phyloP scores from a whole-genome alignment of 306 rosid species.

The Biancaea sappan region DNA sequence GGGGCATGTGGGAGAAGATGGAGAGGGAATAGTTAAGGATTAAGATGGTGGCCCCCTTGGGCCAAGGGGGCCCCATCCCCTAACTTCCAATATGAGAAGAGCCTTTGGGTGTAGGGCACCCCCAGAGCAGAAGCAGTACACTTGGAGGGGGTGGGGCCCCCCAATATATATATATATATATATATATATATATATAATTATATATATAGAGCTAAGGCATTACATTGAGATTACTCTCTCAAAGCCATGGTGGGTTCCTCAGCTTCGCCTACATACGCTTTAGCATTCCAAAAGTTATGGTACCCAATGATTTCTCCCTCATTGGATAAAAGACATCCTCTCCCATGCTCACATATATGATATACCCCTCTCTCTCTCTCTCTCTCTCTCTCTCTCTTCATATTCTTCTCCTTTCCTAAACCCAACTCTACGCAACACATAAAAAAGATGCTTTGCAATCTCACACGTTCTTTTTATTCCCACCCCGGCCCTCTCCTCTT shows the following conservation, averaged over 20 bases:
- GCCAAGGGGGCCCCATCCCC: too few relatives aligned
- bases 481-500: too few relatives aligned
- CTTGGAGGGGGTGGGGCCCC: not conserved
- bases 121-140: too few relatives aligned
- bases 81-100: slow-evolving; percentile 48
- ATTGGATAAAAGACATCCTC: slow-evolving; percentile 51
- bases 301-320: slow-evolving; percentile 54
- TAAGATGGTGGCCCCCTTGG: too few relatives aligned
- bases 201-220: too few relatives aligned
- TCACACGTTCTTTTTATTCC: not conserved
- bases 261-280: slow-evolving; percentile 41
- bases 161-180: too few relatives aligned
- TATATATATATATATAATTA: too few relatives aligned
- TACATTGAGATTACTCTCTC: too few relatives aligned
- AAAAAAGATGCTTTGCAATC: too few relatives aligned
- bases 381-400: not conserved
- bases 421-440: not conserved
- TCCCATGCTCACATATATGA: slow-evolving; percentile 13
- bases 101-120: slow-evolving; percentile 35
- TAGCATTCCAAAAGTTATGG: slow-evolving; percentile 57
- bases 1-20: slow-evolving; percentile 80
- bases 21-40: too few relatives aligned
- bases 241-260: not conserved
- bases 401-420: not conserved
- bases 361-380: not conserved